Evolutionary conservation across 495 filamentous ascomycete species (phyloP), one percentile per base, ranked within the genome.

Genomic region (Neurospora sp.): DNA sequence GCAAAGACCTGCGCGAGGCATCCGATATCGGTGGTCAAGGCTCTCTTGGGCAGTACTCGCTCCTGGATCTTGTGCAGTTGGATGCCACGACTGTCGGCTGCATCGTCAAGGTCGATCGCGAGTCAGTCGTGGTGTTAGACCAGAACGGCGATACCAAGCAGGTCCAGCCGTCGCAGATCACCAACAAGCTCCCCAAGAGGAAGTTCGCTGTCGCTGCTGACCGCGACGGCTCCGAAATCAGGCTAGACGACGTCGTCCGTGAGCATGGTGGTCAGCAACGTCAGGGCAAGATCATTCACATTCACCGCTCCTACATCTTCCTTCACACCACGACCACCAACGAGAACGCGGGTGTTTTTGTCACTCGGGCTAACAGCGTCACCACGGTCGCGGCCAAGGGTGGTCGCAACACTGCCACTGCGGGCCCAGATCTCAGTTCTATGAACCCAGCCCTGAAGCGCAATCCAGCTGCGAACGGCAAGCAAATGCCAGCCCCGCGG

Each of bases 1-100:
- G 94, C 82, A 97, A 97, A 77, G 96, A 99, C 81, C 85, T 99
- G 44, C 88, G 96, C 72, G 91, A 97, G 80, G 96, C 96, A 47
- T 92, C 90, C 65, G 96, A 99, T 75, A 92, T 94, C 75, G 94
- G 92, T 71, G 92, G 90, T 59, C 88, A 92, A 73, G 90, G 90
- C 10, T 89, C 90, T 68, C 87, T 93, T 35, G 93, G 93, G 18
- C 91, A 94, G 78, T 98, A 91, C 80, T 92, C 95, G 73, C 89
- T 99, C 40, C 91, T 94, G 73, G 96, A 99, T 81, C 86, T 99
- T 35, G 93, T 98, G 22, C 94, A 98, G 82, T 88, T 99, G 73
- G 96, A 98, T 81, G 88, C 93, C 53, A 87, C 93, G 20, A 98
- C 94, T 4, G 96, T 98, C 39, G 96, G 89, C 59, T 96, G 93